Conservation (phyloP, 1,284 basidiomycete species). For the Irpex lacteus region DNA sequence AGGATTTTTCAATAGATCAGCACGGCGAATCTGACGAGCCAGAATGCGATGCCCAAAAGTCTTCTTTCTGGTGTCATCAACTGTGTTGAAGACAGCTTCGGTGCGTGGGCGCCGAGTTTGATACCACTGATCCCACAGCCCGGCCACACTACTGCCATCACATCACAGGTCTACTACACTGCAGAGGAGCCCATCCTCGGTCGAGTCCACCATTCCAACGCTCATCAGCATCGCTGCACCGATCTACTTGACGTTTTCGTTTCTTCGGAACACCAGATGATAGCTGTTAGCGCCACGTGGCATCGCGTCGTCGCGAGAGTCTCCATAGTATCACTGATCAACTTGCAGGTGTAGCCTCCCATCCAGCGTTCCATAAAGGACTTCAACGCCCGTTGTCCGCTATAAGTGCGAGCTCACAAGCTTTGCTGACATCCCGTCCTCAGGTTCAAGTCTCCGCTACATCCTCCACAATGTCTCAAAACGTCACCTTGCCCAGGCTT, state of each 20-base stretch:
- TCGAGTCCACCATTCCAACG: not conserved
- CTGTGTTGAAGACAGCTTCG: not conserved
- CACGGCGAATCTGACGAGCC: not conserved
- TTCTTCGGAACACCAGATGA: not conserved
- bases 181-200: not conserved
- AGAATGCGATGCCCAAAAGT: not conserved
- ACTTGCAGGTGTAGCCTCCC: not conserved
- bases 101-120: not conserved
- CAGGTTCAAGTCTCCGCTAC: not conserved
- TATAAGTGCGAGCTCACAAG: not conserved
- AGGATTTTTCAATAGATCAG: not conserved
- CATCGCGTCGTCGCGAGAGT: not conserved
- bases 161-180: not conserved
- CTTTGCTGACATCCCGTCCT: not conserved
- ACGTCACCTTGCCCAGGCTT: not conserved
- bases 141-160: not conserved
- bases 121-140: not conserved
- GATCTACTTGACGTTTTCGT: not conserved
- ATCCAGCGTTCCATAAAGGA: not conserved
- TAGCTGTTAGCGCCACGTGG: not conserved
- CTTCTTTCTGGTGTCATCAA: not conserved
- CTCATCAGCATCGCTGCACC: not conserved
- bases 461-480: not conserved
- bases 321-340: not conserved
- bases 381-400: not conserved